Conservation (phyloP, 129 eudicot genomes). For the Scalesia atractyloides region DNA sequence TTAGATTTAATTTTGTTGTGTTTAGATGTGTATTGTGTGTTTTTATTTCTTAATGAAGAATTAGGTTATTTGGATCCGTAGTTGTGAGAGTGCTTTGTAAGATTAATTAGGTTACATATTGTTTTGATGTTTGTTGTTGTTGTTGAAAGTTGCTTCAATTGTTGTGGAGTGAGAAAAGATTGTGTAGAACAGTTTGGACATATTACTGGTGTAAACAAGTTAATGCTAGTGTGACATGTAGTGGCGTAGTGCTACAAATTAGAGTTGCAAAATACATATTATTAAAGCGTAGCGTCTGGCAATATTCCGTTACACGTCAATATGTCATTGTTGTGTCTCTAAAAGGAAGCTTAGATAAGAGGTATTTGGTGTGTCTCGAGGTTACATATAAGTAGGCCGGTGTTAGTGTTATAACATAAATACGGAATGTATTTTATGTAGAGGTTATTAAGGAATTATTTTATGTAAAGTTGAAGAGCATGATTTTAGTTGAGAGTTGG, state of each 20-base stretch:
- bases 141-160: constrained; percentile 14
- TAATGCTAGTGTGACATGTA: constrained; percentile 7
- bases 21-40: constrained; percentile 12
- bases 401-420: neutral
- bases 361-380: constrained; percentile 1
- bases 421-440: neutral
- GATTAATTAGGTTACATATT: constrained; percentile 5
- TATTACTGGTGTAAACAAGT: constrained; percentile 19
- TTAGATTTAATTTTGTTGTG: constrained; percentile 10
- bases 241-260: constrained; percentile 5
- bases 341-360: constrained; percentile 11
- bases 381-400: neutral
- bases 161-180: neutral
- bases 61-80: constrained; percentile 8
- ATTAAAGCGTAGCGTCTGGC: neutral
- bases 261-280: constrained; percentile 12
- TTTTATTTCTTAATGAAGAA: neutral
- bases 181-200: constrained; percentile 11
- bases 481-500: constrained; percentile 1
- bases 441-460: neutral
- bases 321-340: neutral
- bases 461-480: constrained; percentile 7
- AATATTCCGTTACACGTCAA: neutral
- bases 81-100: neutral
- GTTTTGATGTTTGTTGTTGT: constrained; percentile 15